A percentile compares a stretch with the other conserved stretches of the same genome.
phyloP scores from a whole-genome alignment of 805 yeast genomes.

The Debaryomyces tyrocola region DNA sequence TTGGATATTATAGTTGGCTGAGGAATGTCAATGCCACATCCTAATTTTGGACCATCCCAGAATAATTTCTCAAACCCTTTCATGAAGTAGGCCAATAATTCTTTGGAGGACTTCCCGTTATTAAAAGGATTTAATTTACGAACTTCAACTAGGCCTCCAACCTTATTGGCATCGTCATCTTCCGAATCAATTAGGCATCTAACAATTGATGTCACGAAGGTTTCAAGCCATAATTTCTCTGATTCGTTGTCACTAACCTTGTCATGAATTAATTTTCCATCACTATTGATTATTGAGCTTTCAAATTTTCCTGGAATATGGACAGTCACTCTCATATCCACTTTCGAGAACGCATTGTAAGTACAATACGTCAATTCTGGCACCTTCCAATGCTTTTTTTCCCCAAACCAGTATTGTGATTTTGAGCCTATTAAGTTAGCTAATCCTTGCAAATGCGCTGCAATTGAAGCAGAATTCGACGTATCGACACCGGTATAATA shows the following conservation, averaged over 20 bases:
- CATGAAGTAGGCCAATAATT: constrained; percentile 47
- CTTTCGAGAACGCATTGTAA: constrained; percentile 59
- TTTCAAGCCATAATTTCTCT: constrained; percentile 51
- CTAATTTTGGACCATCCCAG: constrained; percentile 63
- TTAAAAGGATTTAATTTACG: constrained; percentile 78
- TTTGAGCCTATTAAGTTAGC: constrained; percentile 61
- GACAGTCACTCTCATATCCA: constrained; percentile 71
- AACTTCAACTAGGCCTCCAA: constrained; percentile 73
- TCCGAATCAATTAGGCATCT: constrained; percentile 69
- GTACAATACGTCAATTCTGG: constrained; percentile 69
- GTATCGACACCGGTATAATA: constrained; percentile 78
- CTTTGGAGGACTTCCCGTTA: constrained; percentile 44
- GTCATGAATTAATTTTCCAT: constrained; percentile 56
- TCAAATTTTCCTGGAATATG: constrained; percentile 76
- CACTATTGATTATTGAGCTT: constrained; percentile 48
- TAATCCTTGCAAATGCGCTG: constrained; percentile 68
- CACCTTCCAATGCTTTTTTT: constrained; percentile 65
- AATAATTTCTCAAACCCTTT: constrained; percentile 67
- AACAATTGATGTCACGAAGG: constrained; percentile 68
- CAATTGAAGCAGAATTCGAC: constrained; percentile 73
- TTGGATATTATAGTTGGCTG: constrained; percentile 63
- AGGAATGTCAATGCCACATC: constrained; percentile 66
- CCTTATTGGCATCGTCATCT: constrained; percentile 61
- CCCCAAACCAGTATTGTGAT: constrained; percentile 79
- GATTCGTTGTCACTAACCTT: constrained; percentile 50